Conservation (phyloP, 139 green algal genomes). For the Gonium pectorale region DNA sequence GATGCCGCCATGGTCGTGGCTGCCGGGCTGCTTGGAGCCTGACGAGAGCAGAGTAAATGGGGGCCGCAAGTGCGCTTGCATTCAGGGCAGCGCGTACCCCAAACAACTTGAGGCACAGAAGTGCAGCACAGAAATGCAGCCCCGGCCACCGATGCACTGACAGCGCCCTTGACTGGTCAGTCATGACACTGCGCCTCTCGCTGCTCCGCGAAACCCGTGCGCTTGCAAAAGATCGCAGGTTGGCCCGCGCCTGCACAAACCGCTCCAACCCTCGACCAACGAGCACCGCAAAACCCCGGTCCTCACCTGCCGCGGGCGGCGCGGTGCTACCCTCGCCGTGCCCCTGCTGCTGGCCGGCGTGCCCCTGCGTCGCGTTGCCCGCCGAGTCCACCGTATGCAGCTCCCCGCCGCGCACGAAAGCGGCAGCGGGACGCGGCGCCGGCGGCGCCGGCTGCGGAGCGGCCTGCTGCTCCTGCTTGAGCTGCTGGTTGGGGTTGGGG, state of each 20-base stretch:
- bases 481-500: conserved; percentile 16
- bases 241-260: too few species aligned
- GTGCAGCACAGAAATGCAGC: too few species aligned
- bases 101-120: too few species aligned
- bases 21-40: conserved; percentile 30
- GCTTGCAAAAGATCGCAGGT: too few species aligned
- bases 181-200: too few species aligned
- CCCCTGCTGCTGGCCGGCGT: background rate
- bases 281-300: too few species aligned
- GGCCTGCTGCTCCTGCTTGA: background rate
- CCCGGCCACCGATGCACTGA: too few species aligned
- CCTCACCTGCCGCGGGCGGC: conserved; percentile 14
- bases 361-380: background rate
- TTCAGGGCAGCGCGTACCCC: too few species aligned
- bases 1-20: conserved; percentile 30
- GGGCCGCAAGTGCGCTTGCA: too few species aligned
- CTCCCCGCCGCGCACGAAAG: conserved; percentile 31
- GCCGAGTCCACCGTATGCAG: conserved; percentile 11
- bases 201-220: too few species aligned
- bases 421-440: background rate
- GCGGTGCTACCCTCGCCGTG: conserved; percentile 15
- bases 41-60: background rate
- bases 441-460: background rate
- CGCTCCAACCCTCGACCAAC: too few species aligned
- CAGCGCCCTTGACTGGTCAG: too few species aligned